phyloP scores from a whole-genome alignment of 2,329 filamentous ascomycete genomes.

The Pseudocercospora ulei region DNA sequence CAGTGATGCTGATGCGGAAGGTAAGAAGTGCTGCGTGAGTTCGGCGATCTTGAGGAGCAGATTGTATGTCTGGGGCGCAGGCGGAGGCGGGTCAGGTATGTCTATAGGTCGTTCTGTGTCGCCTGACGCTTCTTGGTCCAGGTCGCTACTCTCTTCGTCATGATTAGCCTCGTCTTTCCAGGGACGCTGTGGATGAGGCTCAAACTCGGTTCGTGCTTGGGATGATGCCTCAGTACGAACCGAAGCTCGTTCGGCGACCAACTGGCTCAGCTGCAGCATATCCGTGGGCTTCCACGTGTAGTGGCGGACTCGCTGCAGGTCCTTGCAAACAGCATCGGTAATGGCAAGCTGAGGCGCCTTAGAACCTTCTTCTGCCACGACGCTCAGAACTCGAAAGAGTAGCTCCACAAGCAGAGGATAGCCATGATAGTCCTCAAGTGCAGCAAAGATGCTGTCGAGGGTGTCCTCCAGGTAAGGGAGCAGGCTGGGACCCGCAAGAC shows the following conservation, averaged over 20 bases:
- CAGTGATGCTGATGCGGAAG: constrained; percentile 69
- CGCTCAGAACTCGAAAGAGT: constrained; percentile 70
- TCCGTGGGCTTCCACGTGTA: constrained; percentile 29
- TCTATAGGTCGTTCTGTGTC: constrained; percentile 14
- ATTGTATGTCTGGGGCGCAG: constrained; percentile 64
- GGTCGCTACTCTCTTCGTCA: constrained; percentile 25
- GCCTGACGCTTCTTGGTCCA: constrained; percentile 19
- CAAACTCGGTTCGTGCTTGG: constrained; percentile 32
- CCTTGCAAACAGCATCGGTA: constrained; percentile 30
- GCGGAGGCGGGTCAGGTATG: constrained; percentile 43
- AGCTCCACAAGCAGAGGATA: constrained; percentile 78
- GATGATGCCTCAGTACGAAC: constrained; percentile 18
- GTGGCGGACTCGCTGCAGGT: constrained; percentile 4
- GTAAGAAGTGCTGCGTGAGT: constrained; percentile 82
- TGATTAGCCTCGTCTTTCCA: constrained; percentile 30
- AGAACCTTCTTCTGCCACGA: constrained; percentile 72
- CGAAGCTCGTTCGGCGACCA: constrained; percentile 16
- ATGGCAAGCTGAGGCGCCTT: constrained; percentile 45
- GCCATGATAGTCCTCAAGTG: constrained; percentile 89
- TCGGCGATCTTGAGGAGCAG: constrained; percentile 71
- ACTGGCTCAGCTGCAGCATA: constrained; percentile 40
- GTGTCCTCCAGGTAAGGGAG: constrained; percentile 88
- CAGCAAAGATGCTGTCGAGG: constrained; percentile 80
- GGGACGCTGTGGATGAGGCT: constrained; percentile 24
- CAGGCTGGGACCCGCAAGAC: constrained; percentile 67